These are phyloP conservation scores for Pleodorina starrii DNA, from an alignment of 139 green algal genomes.

Conservation along the genomic window DNA sequence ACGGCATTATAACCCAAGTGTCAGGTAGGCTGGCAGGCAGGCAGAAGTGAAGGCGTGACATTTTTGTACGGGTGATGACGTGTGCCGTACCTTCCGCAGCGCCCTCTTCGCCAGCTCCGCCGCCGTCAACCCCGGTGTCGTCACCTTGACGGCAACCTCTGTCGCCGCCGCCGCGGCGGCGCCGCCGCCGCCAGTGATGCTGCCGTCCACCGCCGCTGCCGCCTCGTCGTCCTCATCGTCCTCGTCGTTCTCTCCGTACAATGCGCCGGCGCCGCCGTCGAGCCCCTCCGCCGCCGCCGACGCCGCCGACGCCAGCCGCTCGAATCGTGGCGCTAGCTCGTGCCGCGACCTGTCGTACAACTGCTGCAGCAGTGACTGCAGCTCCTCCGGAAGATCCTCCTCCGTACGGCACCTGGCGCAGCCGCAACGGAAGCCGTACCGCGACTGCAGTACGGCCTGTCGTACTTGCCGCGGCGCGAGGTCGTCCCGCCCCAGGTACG, in stretches of 20 bases:
- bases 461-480: slow-evolving; percentile 55
- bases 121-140: background rate
- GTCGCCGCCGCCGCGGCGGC: background rate
- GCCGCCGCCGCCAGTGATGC: background rate
- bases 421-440: slow-evolving; percentile 66
- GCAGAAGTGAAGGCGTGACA: no score
- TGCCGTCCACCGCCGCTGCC: background rate
- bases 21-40: no score
- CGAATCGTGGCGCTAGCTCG: slow-evolving; percentile 18
- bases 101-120: slow-evolving; percentile 23
- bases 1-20: no score
- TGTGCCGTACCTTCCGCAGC: no score
- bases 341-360: background rate
- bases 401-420: slow-evolving; percentile 61
- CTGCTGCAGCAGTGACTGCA: slow-evolving; percentile 29
- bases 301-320: background rate
- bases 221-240: background rate
- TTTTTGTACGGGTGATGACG: no score
- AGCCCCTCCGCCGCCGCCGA: background rate
- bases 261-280: background rate
- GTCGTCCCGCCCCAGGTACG: slow-evolving; percentile 65
- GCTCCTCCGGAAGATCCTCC: slow-evolving; percentile 26
- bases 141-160: background rate
- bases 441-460: slow-evolving; percentile 48
- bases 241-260: background rate